phyloP scores from a whole-genome alignment of 2,329 filamentous ascomycete genomes.

The Beauveria pseudobassiana region DNA sequence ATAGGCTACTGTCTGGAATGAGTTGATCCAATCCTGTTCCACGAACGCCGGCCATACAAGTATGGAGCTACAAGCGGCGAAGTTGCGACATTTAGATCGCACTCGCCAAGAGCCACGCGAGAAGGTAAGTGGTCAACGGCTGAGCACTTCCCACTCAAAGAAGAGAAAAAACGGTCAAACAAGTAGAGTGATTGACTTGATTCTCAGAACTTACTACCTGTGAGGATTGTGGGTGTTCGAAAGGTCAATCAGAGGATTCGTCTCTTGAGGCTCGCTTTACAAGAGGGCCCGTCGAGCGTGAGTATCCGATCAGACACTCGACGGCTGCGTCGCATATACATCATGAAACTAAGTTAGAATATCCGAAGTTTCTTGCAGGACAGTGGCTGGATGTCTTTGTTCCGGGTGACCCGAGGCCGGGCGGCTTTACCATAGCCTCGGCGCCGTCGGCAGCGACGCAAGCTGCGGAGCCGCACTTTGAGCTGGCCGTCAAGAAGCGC shows the following conservation, averaged over 20 bases:
- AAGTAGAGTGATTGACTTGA: background rate
- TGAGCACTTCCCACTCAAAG: background rate
- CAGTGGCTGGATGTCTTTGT: conserved; percentile 86
- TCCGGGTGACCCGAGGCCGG: conserved; percentile 60
- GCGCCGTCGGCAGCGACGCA: conserved; percentile 48
- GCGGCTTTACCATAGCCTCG: conserved; percentile 85
- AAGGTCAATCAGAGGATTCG: conserved; percentile 61
- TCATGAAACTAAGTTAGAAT: background rate
- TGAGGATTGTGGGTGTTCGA: conserved; percentile 53
- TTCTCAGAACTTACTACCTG: conserved; percentile 44
- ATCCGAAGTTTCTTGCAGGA: conserved; percentile 61
- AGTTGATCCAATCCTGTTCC: background rate
- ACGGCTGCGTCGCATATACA: background rate
- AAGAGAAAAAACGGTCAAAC: background rate
- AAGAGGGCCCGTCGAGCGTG: conserved; percentile 41
- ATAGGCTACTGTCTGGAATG: background rate
- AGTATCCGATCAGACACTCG: conserved; percentile 1
- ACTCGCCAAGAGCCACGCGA: conserved; percentile 69
- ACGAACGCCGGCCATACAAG: background rate
- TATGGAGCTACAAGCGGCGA: background rate
- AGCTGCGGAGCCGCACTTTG: conserved; percentile 45
- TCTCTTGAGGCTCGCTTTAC: conserved; percentile 57
- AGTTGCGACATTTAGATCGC: conserved; percentile 53
- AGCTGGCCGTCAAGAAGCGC: conserved; percentile 72
- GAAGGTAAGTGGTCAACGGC: conserved; percentile 28